Percentiles rank a stretch among this genome's conserved stretches.
phyloP scores from a whole-genome alignment of 2,329 filamentous ascomycete species.

The Diaporthe citrichinensis region DNA sequence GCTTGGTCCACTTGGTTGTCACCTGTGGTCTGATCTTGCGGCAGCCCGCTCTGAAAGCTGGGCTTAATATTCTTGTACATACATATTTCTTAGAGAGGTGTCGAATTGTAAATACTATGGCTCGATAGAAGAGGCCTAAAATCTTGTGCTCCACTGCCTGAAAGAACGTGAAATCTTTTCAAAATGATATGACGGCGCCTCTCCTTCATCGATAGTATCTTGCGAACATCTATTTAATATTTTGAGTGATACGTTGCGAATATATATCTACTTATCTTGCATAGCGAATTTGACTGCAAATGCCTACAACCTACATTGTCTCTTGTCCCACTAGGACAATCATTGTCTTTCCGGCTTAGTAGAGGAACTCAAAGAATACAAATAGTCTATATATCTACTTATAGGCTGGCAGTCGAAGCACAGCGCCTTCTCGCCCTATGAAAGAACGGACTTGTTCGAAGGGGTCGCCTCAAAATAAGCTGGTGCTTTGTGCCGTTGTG shows the following conservation, averaged over 20 bases:
- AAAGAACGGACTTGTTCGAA: too few species aligned
- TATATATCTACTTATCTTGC: neutral
- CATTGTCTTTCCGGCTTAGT: too few species aligned
- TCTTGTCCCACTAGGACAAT: too few species aligned
- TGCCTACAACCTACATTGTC: too few species aligned
- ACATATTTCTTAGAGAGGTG: conserved; percentile 2
- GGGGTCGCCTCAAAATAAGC: too few species aligned
- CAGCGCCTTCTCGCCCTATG: too few species aligned
- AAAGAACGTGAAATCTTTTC: neutral
- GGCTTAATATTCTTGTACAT: conserved; percentile 24
- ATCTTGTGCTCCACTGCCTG: neutral
- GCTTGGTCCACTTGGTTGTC: too few species aligned
- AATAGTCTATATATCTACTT: neutral
- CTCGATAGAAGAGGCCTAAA: neutral
- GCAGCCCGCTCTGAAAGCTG: neutral
- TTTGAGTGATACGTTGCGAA: neutral
- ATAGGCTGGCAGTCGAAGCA: neutral
- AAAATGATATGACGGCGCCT: neutral
- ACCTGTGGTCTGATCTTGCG: neutral
- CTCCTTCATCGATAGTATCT: neutral
- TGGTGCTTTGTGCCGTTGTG: too few species aligned
- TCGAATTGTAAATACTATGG: conserved; percentile 28
- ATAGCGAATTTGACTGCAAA: too few species aligned
- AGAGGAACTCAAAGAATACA: too few species aligned
- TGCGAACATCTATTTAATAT: neutral